Percentiles rank a stretch among this genome's conserved stretches.
Conservation (phyloP, 257 asterid species). For the Gynochthodes officinalis region DNA sequence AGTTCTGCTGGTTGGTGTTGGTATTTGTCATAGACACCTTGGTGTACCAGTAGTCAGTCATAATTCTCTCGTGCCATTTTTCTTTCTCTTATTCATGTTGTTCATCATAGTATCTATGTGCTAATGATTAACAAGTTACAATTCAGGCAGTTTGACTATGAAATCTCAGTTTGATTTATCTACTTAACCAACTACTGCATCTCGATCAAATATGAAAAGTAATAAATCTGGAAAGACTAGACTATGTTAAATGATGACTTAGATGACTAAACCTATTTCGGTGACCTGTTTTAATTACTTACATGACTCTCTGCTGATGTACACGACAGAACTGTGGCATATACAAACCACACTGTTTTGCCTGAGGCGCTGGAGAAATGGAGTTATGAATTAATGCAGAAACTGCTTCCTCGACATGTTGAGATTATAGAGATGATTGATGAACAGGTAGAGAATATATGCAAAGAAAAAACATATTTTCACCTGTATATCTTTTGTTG, state of each 20-base stretch:
- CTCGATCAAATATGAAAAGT: too few relatives aligned
- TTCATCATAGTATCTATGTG: background rate
- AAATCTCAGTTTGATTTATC: constrained; percentile 6
- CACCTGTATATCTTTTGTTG: constrained; percentile 17
- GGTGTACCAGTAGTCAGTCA: background rate
- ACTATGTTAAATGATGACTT: background rate
- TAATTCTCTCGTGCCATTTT: background rate
- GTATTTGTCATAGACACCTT: background rate
- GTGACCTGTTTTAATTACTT: constrained; percentile 13
- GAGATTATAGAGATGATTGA: constrained; percentile 82
- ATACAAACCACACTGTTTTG: constrained; percentile 85
- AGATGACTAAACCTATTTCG: background rate
- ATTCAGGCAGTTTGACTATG: background rate
- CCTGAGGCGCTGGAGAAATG: constrained; percentile 95
- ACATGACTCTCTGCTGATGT: constrained; percentile 26
- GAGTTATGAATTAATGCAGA: constrained; percentile 76
- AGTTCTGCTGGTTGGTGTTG: background rate
- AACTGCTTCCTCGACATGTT: constrained; percentile 78
- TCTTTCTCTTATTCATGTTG: background rate
- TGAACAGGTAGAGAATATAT: constrained; percentile 50
- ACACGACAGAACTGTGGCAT: constrained; percentile 74
- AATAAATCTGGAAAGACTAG: background rate
- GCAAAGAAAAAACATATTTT: constrained; percentile 15
- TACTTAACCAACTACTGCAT: background rate
- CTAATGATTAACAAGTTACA: background rate